Base-by-base conservation (phyloP, 305 asterid genomes). In the Solanum hybrid region DNA sequence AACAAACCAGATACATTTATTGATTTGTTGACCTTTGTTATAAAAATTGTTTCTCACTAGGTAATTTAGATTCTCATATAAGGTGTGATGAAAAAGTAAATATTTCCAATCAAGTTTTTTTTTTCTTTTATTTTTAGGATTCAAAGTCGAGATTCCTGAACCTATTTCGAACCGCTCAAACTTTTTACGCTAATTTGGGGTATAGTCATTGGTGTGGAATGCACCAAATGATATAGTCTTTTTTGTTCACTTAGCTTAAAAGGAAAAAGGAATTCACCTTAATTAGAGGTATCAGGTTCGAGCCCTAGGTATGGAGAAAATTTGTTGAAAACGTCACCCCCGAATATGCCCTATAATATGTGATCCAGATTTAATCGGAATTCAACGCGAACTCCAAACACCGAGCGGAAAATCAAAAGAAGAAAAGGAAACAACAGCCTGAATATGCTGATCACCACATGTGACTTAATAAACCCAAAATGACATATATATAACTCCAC, bases 401-500 rank as follows among this genome's bases (percentile, higher is more conserved):
- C 5, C 11, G 11, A 20, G 26, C 11, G 2, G 2, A 61, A 61
- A 61, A 61, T 61, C 11, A 61, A 61, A 61, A 61, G 4, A 6
- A 7, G 72, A 61, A 61, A 61, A 22, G 27, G 75, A 65, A 22
- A 65, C 29, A 37, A 17, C 82, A 20, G 41, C 11, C n/a, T 32
- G 38, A 33, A 77, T 77, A 37, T 32, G 82, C 81, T 68, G 76
- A 24, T 77, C 41, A 9, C 34, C 37, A 27, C 36, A 76, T 34
- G 41, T 4, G 84, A 33, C 84, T 78, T 10, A 20, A 78, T n/a
- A 78, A 78, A 78, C 17, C 45, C 51, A 78, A 78, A 33, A 22
- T 78, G 45, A 78, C 84, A 76, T 31, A 75, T 31, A 73, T 75
- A 77, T 77, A 37, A 36, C 85, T 36, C 31, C 31, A 79, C 39